Base-by-base conservation (phyloP, 257 asterid species). In the Handroanthus guayacan region DNA sequence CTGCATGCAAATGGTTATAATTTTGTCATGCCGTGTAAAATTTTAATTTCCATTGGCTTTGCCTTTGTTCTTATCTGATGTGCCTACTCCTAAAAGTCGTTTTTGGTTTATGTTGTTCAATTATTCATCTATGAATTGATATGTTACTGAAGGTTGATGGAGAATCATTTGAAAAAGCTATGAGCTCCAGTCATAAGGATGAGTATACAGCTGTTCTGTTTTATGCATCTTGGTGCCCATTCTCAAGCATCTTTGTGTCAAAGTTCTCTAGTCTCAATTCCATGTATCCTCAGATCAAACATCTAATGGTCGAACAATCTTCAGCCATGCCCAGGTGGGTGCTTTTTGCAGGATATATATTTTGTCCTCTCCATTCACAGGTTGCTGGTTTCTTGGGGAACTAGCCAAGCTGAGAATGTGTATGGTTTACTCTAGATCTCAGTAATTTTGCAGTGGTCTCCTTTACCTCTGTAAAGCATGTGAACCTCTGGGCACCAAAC, bases 201-300 rank as follows among this genome's bases (percentile, higher is more conserved):
- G 85, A 58, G 72, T 85, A 88, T 71, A 75, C 80, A 66, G 89
- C 89, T 38, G 84, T 87, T 67, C 82, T 91, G 47, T 88, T 86
- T 78, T 84, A 86, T 82, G 90, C 92, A 65, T 86, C 96, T 10
- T 81, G 91, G 90, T 91, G 97, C 79, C 96, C 96, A 36, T 89
- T 91, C 84, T 91, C 97, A 62, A 81, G 72, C 80, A 57, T 48
- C 72, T 84, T 79, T 44, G 79, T 1, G 77, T 65, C 81, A 8
- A 72, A 71, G 60, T 88, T 89, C 80, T 88, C 86, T 54, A 89
- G 80, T 51, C 80, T 91, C 44, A 87, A 87, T 84, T 82, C 83
- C 72, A 83, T 89, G 92, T 89, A 84, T 84, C 94, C 97, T 6
- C 86, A 85, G 71, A 82, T 91, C 62, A 86, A 86, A 76, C 97